These are phyloP conservation scores for Hibiscus trionum DNA, from an alignment of 345 rosid genomes.

Conservation along the genomic window DNA sequence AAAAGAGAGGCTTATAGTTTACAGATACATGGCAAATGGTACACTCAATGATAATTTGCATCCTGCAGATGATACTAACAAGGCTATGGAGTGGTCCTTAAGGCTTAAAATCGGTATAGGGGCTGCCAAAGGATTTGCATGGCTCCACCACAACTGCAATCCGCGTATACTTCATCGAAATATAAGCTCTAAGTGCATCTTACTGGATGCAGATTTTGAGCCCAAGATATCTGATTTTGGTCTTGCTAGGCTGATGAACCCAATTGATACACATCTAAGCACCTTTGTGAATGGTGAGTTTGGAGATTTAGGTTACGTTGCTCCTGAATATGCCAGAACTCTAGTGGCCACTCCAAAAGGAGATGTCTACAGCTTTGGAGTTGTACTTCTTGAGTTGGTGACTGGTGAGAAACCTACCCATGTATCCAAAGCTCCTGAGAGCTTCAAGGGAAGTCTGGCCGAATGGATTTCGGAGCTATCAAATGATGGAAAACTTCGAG, in stretches of 20 bases:
- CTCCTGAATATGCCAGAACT: constrained; percentile 84
- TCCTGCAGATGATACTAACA: constrained; percentile 29
- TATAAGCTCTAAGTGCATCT: constrained; percentile 84
- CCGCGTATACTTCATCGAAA: constrained; percentile 91
- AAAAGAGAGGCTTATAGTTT: constrained; percentile 73
- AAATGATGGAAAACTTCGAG: constrained; percentile 40
- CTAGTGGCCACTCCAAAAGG: constrained; percentile 90
- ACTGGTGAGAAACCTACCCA: constrained; percentile 80
- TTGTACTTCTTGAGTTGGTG: constrained; percentile 83
- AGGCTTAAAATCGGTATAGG: constrained; percentile 82
- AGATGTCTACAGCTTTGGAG: constrained; percentile 95
- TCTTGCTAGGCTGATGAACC: constrained; percentile 94
- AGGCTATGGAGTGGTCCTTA: constrained; percentile 68
- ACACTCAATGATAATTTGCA: constrained; percentile 56
- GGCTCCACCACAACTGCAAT: constrained; percentile 95
- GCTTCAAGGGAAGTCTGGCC: constrained; percentile 78
- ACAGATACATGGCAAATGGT: constrained; percentile 69
- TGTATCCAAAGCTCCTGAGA: constrained; percentile 53
- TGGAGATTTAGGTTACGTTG: constrained; percentile 92
- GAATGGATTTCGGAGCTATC: constrained; percentile 68
- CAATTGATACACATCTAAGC: constrained; percentile 85
- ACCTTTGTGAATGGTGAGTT: constrained; percentile 96
- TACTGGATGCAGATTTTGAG: constrained; percentile 70
- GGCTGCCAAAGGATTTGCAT: constrained; percentile 80
- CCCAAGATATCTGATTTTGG: constrained; percentile 94